Evolutionary conservation across 805 yeast genomes (phyloP).

Genomic region (Lachancea sp.): DNA sequence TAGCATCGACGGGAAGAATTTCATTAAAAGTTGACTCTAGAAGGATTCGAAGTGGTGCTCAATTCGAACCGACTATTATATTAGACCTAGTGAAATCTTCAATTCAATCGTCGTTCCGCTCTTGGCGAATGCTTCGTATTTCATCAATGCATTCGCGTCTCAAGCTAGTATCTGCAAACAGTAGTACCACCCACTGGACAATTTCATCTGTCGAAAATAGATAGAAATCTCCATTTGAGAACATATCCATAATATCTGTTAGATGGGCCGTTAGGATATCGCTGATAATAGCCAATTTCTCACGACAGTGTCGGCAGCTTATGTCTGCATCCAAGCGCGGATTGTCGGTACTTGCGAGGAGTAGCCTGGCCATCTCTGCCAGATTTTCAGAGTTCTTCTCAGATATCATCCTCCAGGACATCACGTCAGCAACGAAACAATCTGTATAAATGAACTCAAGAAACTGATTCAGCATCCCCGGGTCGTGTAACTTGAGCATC

Average conservation of each 20-base stretch:
- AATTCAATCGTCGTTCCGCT: not conserved
- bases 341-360: slow-evolving; percentile 26
- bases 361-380: slow-evolving; percentile 21
- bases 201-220: slow-evolving; percentile 35
- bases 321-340: slow-evolving; percentile 15
- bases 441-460: slow-evolving; percentile 20
- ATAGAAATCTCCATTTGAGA: slow-evolving; percentile 38
- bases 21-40: not conserved
- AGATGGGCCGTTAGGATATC: slow-evolving; percentile 34
- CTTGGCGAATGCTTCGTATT: slow-evolving; percentile 44
- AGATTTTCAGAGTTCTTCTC: slow-evolving; percentile 30
- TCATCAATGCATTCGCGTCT: slow-evolving; percentile 34
- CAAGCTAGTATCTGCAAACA: slow-evolving; percentile 38
- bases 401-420: slow-evolving; percentile 30
- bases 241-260: slow-evolving; percentile 37
- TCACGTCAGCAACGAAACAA: slow-evolving; percentile 18
- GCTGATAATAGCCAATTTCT: slow-evolving; percentile 26
- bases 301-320: slow-evolving; percentile 23
- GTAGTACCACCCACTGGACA: slow-evolving; percentile 32
- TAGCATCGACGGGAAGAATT: not conserved
- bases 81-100: not conserved
- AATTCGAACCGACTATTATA: too few species aligned
- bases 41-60: not conserved
- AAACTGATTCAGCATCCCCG: slow-evolving; percentile 12
- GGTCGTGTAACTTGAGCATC: slow-evolving; percentile 13